Evolutionary conservation across 805 yeast genomes (phyloP), one percentile per base, ranked within the genome.

Genomic region (Teunomyces kruisii): DNA sequence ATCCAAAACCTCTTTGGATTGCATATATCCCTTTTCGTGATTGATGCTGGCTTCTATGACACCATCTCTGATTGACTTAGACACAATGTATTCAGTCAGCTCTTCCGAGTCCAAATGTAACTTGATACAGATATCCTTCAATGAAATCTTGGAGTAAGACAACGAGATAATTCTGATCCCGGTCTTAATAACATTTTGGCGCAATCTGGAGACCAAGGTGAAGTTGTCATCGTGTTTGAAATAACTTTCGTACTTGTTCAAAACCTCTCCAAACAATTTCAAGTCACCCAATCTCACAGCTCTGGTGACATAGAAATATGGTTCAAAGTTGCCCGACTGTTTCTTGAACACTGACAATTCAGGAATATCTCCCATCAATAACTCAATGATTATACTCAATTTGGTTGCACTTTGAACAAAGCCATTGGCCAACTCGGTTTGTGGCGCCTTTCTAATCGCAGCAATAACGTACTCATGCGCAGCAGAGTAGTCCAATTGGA

Each of bases 391-490:
- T 50, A 92, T 86, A 61, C 82, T 86, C 55, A 94, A 78, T 70
- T 94, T 94, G 53, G 91, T 83, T 3, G 97, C 94, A 42, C 87
- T 81, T 67, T 91, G 96, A 52, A 90, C 65, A 64, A 94, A 94
- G 1, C 99, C 99, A 36, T 77, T 66, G 7, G 97, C 89, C 48
- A 83, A 80, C 36, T 79, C 76, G 1, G 96, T 88, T 65, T 89
- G 97, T 22, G 99, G 98, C 8, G 96, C 91, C 65, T 94, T 94
- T 72, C 99, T 84, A 43, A 91, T 86, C 2, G 99, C 97, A n/a
- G 94, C 89, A 45, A 89, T 86, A 45, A 88, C 87, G 61, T 83
- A 89, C 58, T 91, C 96, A 59, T 86, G 84, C 1, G 98, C 97
- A 14, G 87, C 74, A 1, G 96, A 83, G 66, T 94, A 94, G 67